Percentiles rank a stretch among this genome's conserved stretches.
Evolutionary conservation across 2,329 filamentous ascomycete species (phyloP).

Genomic region (Sclerotinia spermophila): DNA sequence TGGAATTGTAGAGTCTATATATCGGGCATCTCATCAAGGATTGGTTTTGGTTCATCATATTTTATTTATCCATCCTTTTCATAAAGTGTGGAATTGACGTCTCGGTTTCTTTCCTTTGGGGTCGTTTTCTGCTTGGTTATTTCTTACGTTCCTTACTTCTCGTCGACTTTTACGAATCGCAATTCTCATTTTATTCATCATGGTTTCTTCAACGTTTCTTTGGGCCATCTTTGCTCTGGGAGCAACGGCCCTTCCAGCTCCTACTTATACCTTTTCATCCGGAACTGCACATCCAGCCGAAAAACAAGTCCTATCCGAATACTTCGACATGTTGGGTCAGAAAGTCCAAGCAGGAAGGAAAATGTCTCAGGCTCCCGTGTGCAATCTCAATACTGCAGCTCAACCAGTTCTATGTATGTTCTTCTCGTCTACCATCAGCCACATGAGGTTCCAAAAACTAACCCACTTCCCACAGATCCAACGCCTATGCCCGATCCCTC

Average conservation of each 20-base stretch:
- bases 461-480: constrained; percentile 43
- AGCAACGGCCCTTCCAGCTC: constrained; percentile 42
- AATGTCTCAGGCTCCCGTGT: constrained; percentile 44
- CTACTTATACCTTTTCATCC: constrained; percentile 28
- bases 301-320: constrained; percentile 48
- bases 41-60: background rate
- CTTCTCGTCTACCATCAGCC: constrained; percentile 25
- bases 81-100: background rate
- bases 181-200: constrained; percentile 4
- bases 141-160: background rate
- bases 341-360: constrained; percentile 50
- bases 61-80: background rate
- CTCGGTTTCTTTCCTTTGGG: constrained; percentile 4
- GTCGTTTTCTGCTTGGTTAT: constrained; percentile 1
- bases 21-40: background rate
- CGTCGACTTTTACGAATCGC: background rate
- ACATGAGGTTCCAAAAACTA: constrained; percentile 12
- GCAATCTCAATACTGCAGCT: constrained; percentile 51
- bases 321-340: constrained; percentile 57
- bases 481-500: constrained; percentile 58
- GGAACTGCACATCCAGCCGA: constrained; percentile 28
- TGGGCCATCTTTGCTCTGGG: constrained; percentile 47
- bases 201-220: constrained; percentile 26
- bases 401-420: constrained; percentile 48
- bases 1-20: constrained; percentile 12